Evolutionary conservation across 805 yeast genomes (phyloP).

Genomic region (Cyberlindnera sargentensis): DNA sequence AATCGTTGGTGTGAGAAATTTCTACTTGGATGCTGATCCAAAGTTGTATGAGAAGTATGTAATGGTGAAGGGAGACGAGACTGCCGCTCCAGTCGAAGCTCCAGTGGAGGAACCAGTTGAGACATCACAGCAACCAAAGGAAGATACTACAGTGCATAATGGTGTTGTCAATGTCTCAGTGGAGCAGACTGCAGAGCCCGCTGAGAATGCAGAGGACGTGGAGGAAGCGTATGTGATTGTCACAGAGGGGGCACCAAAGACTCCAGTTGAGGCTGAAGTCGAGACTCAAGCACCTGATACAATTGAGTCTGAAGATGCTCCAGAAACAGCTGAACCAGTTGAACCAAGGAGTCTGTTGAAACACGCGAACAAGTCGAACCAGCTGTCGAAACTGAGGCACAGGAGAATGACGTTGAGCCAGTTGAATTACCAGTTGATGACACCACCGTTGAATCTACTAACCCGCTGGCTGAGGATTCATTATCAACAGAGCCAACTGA

Average conservation of each 20-base stretch:
- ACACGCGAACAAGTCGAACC: slow-evolving; percentile 11
- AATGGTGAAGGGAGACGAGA: slow-evolving; percentile 32
- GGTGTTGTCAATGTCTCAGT: slow-evolving; percentile 1
- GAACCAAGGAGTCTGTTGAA: too few species aligned
- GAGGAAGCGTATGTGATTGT: too few species aligned
- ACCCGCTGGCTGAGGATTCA: not conserved
- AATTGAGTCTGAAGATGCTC: slow-evolving; percentile 10
- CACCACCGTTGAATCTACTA: not conserved
- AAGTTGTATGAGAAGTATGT: slow-evolving; percentile 37
- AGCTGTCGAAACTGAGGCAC: not conserved
- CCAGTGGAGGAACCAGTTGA: not conserved
- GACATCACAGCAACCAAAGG: too few species aligned
- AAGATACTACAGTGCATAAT: not conserved
- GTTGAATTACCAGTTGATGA: not conserved
- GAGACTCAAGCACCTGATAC: too few species aligned
- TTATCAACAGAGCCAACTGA: not conserved
- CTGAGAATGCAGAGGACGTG: too few species aligned
- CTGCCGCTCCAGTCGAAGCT: not conserved
- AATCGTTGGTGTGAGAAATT: slow-evolving; percentile 88
- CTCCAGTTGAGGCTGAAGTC: too few species aligned
- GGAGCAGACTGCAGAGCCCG: too few species aligned
- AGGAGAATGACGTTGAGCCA: not conserved
- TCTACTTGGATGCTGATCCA: slow-evolving; percentile 54
- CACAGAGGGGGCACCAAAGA: too few species aligned
- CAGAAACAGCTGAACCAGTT: slow-evolving; percentile 11